phyloP scores from a whole-genome alignment of 2,329 filamentous ascomycete genomes.

The Keithomyces neogunnii region DNA sequence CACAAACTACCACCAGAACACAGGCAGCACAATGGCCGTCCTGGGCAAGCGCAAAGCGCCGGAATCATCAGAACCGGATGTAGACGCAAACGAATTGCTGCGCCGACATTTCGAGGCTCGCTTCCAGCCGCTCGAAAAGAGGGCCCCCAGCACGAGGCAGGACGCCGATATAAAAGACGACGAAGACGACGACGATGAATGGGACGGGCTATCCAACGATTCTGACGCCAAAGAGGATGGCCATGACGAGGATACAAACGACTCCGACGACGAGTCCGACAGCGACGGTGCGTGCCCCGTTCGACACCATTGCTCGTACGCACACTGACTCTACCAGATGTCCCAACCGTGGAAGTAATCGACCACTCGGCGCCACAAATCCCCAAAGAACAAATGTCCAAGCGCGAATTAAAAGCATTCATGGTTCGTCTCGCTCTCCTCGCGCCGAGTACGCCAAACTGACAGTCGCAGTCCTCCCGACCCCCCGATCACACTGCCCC shows the following conservation, averaged over 20 bases:
- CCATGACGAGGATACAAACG: constrained; percentile 27
- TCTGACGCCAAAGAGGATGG: constrained; percentile 14
- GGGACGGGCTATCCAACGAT: constrained; percentile 15
- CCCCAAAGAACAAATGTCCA: constrained; percentile 43
- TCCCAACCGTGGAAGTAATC: constrained; percentile 45
- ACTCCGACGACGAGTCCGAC: neutral
- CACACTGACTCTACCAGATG: constrained; percentile 11
- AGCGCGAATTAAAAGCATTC: constrained; percentile 68
- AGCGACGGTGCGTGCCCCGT: constrained; percentile 7
- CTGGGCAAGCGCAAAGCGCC: constrained; percentile 42
- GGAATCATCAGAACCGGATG: constrained; percentile 23
- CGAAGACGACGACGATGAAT: constrained; percentile 14
- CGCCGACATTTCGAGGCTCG: constrained; percentile 79
- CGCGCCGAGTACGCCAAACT: constrained; percentile 1
- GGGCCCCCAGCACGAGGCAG: neutral
- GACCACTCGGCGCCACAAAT: constrained; percentile 42
- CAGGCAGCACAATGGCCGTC: constrained; percentile 27
- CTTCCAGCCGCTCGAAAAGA: constrained; percentile 62
- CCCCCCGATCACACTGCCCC: constrained; percentile 30
- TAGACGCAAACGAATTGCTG: constrained; percentile 66
- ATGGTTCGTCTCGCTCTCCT: constrained; percentile 43
- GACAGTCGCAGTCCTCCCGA: constrained; percentile 34
- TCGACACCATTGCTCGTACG: neutral
- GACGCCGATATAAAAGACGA: constrained; percentile 11
- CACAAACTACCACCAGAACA: neutral